Evolutionary conservation across 2,329 filamentous ascomycete genomes (phyloP), one percentile per base, ranked within the genome.

Genomic region (Arachnopeziza araneosa): DNA sequence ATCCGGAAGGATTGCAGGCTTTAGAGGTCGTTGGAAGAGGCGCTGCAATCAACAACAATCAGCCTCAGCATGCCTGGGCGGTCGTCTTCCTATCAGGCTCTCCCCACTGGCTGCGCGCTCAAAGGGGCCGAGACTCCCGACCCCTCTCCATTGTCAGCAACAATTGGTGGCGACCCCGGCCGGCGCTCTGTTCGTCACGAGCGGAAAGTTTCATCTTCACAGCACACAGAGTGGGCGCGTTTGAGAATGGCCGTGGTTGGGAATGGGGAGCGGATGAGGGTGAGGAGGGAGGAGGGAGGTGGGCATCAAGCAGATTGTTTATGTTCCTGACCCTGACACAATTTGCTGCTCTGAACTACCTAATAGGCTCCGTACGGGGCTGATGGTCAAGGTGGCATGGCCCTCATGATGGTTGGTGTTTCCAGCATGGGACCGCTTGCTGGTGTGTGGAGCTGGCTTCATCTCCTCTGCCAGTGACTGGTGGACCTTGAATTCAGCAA

Each of bases 1-100:
- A 26, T 23, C 21, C 26, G 52, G 7, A 2, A 26, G 52, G 26
- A 30, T n/a, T 24, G 52, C 23, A n/a, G 24, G 26, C 26, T 30
- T 4, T 26, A 24, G 22, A 6, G 52, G 52, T 54, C 22, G 52
- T 54, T 22, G 24, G 52, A 52, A 54, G 9, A 54, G 52, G 23
- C 52, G 52, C 22, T 24, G 52, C 19, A 24, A 30, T 26, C 52
- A 54, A 54, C 52, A 54, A 54, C n/a, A 54, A 54, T 54, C 52
- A 54, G 52, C 52, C 52, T 54, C 52, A 54, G 52, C 52, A 54
- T 4, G 52, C 52, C 52, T 54, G 52, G 52, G 52, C 9, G 8
- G 24, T 26, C 23, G 52, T 8, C 7, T 12, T n/a, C 23, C 26
- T 54, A 54, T 30, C 24, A 26, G 23, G n/a, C 50, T 21, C 52